Evolutionary conservation across 2,329 filamentous ascomycete genomes (phyloP).

Genomic region (Alternaria panax): DNA sequence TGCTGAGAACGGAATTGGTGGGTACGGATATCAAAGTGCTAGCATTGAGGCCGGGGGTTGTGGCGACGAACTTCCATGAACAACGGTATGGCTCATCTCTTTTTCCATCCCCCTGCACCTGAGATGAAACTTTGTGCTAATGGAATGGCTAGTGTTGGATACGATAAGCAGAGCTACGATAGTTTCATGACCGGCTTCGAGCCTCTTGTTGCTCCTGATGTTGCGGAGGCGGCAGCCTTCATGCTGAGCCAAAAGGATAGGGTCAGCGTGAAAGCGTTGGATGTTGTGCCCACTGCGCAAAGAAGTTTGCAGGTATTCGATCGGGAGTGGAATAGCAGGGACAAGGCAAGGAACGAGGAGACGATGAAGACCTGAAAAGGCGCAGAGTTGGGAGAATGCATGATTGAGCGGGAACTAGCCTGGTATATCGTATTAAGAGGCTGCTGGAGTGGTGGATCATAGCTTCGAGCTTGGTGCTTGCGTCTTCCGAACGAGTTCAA

Average conservation of each 20-base stretch:
- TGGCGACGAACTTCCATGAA: conserved; percentile 59
- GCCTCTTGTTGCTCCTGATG: conserved; percentile 54
- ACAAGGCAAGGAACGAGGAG: conserved; percentile 7
- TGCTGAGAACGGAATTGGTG: conserved; percentile 56
- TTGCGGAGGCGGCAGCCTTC: conserved; percentile 54
- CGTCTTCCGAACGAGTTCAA: conserved; percentile 50
- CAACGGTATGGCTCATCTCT: conserved; percentile 37
- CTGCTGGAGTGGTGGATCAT: conserved; percentile 10
- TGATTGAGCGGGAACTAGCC: background rate
- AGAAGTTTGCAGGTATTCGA: conserved; percentile 50
- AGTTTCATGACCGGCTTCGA: conserved; percentile 57
- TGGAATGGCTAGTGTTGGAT: conserved; percentile 43
- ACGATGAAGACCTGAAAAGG: background rate
- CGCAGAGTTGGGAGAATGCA: background rate
- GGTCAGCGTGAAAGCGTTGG: conserved; percentile 56
- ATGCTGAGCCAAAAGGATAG: conserved; percentile 54
- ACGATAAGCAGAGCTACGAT: conserved; percentile 54
- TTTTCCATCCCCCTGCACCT: background rate
- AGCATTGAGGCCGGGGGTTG: conserved; percentile 57
- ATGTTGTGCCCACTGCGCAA: conserved; percentile 56
- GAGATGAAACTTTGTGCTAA: background rate
- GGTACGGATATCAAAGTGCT: conserved; percentile 59
- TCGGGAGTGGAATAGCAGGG: conserved; percentile 41
- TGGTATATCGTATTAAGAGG: background rate
- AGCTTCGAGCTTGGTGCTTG: conserved; percentile 34